These are phyloP conservation scores for Thymus mandschuricus DNA, from an alignment of 257 asterid genomes.

Conservation along the genomic window DNA sequence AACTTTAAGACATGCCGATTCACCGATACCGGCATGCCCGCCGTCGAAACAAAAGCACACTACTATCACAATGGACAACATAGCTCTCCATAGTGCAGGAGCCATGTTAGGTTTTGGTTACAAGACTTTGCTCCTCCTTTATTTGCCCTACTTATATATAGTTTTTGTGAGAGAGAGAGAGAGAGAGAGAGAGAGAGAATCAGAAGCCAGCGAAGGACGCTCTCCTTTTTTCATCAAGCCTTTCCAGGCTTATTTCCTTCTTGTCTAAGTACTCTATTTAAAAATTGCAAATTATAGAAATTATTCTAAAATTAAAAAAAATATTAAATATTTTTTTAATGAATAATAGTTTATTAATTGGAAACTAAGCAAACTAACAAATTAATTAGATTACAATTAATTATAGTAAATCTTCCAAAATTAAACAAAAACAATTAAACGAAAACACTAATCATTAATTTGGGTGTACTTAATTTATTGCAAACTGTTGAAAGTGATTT, in stretches of 20 bases:
- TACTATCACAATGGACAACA: slow-evolving; percentile 29
- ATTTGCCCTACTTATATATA: background rate
- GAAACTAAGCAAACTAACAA: too few relatives aligned
- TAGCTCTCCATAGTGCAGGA: background rate
- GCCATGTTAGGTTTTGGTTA: slow-evolving; percentile 19
- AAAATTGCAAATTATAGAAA: background rate
- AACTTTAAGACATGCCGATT: slow-evolving; percentile 51
- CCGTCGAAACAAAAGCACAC: slow-evolving; percentile 21
- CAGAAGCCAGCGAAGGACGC: slow-evolving; percentile 28
- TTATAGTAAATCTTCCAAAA: too few relatives aligned
- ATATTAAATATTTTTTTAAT: too few relatives aligned
- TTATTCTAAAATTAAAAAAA: too few relatives aligned
- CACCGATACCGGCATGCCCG: slow-evolving; percentile 26
- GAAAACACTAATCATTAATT: too few relatives aligned
- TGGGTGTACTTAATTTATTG: too few relatives aligned
- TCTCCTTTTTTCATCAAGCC: slow-evolving; percentile 13
- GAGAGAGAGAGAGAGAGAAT: background rate
- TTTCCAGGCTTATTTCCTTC: slow-evolving; percentile 42
- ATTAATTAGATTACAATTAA: too few relatives aligned
- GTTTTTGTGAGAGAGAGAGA: background rate
- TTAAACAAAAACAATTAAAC: too few relatives aligned
- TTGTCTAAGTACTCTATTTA: slow-evolving; percentile 31
- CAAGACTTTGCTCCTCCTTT: background rate
- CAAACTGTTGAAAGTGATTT: background rate
- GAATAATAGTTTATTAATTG: too few relatives aligned